phyloP scores from a whole-genome alignment of 2,329 filamentous ascomycete genomes.

The Chaetomiaceae sp. region DNA sequence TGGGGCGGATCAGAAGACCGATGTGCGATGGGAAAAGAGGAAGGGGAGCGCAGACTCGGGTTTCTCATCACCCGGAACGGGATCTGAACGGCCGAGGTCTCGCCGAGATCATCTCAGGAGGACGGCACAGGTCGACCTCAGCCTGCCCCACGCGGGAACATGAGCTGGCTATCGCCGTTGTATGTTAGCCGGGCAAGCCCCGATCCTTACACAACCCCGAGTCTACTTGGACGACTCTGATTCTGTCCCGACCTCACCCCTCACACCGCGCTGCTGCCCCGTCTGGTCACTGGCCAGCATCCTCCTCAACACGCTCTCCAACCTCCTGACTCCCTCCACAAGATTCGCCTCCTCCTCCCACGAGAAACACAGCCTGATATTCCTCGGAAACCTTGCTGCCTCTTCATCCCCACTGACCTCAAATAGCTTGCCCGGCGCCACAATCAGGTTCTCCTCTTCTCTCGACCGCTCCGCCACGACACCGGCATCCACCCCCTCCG shows the following conservation, averaged over 20 bases:
- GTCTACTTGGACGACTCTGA: conserved; percentile 10
- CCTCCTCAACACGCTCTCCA: conserved; percentile 31
- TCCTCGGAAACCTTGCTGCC: conserved; percentile 49
- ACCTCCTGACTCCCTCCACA: conserved; percentile 56
- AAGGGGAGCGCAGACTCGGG: too few species aligned
- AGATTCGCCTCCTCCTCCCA: conserved; percentile 64
- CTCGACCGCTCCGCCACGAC: conserved; percentile 52
- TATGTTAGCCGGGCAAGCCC: too few species aligned
- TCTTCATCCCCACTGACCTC: conserved; percentile 54
- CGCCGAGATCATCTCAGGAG: too few species aligned
- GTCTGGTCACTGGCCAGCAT: conserved; percentile 8
- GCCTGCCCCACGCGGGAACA: too few species aligned
- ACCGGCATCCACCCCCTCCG: conserved; percentile 43
- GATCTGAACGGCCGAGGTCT: too few species aligned
- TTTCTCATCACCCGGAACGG: too few species aligned
- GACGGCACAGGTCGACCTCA: too few species aligned
- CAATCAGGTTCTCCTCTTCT: conserved; percentile 57
- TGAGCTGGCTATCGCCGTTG: too few species aligned
- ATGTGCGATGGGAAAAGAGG: too few species aligned
- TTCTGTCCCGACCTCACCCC: background rate
- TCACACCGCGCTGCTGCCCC: background rate
- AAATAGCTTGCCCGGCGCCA: conserved; percentile 66
- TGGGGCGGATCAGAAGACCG: too few species aligned
- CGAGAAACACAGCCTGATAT: conserved; percentile 62
- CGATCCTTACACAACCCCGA: too few species aligned